Base-by-base conservation (phyloP, 495 filamentous ascomycete genomes). In the Aspergillus heteromorphus region DNA sequence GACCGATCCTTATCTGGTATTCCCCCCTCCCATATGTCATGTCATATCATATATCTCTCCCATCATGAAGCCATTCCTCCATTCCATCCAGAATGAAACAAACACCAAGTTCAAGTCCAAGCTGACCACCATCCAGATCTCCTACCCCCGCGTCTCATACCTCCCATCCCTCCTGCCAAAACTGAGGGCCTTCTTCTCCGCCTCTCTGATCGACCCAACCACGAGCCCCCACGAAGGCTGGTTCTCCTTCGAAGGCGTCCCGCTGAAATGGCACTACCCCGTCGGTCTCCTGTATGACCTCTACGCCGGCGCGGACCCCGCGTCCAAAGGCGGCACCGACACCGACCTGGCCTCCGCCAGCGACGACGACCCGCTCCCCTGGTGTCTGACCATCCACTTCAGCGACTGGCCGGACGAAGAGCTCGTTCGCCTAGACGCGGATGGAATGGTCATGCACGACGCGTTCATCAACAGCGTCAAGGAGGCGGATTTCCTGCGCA, bases 401-500 rank as follows among this genome's bases (percentile, higher is more conserved):
- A 87, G 84, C 57, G 85, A 95, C 55, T 95, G 80, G 74, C 86
- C 86, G 1, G 61, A 72, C 25, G 81, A 85, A 30, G 80, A 87
- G 25, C 77, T 89, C 23, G 79, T 89, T 30, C 78, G 76, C 14
- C 78, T 86, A 14, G 87, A 89, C 60, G 68, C 67, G 1, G 72
- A 82, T 14, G 83, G 83, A 9, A 79, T 80, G 63, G 74, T 82
- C 30, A 73, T 81, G 62, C 83, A 87, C 52, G 93, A 97, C 66
- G 87, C 91, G 0, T 97, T 91, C 66, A 89, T 95, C 57, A 96
- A 98, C 61, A 87, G 83, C 57, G 89, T 95, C 55, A 99, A 97
- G 69, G 92, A 96, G 78, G 95, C 93, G 17, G 92, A 96, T 65
- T 96, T 91, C 61, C 74, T 96, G 29, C 83, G 93, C 30, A 91